These are phyloP conservation scores for Erysimum cheiri DNA, from an alignment of 441 rosid genomes.

Conservation along the genomic window DNA sequence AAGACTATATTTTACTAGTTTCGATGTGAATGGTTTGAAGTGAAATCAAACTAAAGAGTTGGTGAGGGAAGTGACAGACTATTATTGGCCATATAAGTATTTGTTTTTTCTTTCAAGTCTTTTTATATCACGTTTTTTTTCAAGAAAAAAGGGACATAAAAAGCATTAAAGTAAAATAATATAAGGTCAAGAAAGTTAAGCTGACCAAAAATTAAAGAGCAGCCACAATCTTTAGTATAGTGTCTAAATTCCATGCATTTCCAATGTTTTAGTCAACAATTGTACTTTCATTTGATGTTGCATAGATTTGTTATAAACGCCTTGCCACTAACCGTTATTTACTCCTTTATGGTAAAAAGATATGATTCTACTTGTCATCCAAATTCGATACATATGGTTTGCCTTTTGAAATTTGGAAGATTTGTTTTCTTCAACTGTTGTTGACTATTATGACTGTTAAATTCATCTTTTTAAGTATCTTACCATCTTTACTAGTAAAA, in stretches of 20 bases:
- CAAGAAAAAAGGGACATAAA: too few species aligned
- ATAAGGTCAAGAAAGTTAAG: too few species aligned
- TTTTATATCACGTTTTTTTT: too few species aligned
- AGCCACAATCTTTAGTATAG: neutral
- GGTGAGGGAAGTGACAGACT: constrained; percentile 34
- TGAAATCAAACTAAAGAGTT: constrained; percentile 35
- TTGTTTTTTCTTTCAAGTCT: neutral
- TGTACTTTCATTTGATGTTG: constrained; percentile 23
- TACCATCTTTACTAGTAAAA: constrained; percentile 3
- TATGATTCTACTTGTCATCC: constrained; percentile 2
- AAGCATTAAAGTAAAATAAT: too few species aligned
- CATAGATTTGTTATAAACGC: neutral
- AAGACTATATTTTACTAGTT: neutral
- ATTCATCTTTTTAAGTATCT: neutral
- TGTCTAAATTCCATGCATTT: constrained; percentile 35
- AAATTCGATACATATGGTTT: neutral
- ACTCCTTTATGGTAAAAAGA: constrained; percentile 1
- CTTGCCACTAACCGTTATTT: neutral
- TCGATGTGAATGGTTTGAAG: neutral
- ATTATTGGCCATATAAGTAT: neutral
- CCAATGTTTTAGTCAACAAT: constrained; percentile 24
- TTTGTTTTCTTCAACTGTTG: neutral
- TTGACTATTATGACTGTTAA: neutral
- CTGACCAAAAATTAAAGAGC: too few species aligned
- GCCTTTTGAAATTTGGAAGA: neutral